Evolutionary conservation across 2,329 filamentous ascomycete species (phyloP), one percentile per base, ranked within the genome.

Genomic region (Zasmidium citrigriseum): DNA sequence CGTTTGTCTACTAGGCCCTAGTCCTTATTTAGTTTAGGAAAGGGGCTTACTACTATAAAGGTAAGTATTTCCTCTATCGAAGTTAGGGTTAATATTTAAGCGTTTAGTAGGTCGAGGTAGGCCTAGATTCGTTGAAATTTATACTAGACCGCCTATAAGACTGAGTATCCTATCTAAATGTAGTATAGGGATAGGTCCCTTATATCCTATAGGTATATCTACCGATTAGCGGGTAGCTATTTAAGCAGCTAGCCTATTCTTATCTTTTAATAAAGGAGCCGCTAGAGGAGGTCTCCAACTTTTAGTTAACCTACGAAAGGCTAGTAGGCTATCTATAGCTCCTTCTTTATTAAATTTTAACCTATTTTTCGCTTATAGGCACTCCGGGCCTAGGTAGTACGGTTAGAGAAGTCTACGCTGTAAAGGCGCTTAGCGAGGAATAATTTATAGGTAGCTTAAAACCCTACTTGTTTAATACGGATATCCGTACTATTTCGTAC

Each of bases 201-300:
- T n/a, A 20, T 21, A 21, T 52, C n/a, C 21, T 27, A 14, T 20
- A 21, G 48, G 48, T 52, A 52, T 24, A 27, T 21, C 5, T 27
- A 27, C 27, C 34, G 34, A 3, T 3, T 16, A 20, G 24, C 23
- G 9, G 18, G 48, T 9, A 51, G 24, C 25, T 51, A 51, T 4
- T 51, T 24, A 27, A 51, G 18, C 21, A 20, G 20, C 16, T 27
- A 27, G 14, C 25, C 21, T 18, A n/a, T 52, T 29, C 21, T n/a
- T 52, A 52, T 25, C 34, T 52, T n/a, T n/a, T 52, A 34, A 21
- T 52, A 34, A 11, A 52, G 48, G 10, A 34, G 27, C 10, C 27
- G 1, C 48, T 52, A 52, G 16, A 52, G 27, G 7, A 52, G 48
- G 24, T 52, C 48, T 3, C 48, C 25, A 20, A 21, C 48, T 38